These are phyloP conservation scores for Monosporozyma unispora DNA, from an alignment of 805 yeast species.

Conservation along the genomic window DNA sequence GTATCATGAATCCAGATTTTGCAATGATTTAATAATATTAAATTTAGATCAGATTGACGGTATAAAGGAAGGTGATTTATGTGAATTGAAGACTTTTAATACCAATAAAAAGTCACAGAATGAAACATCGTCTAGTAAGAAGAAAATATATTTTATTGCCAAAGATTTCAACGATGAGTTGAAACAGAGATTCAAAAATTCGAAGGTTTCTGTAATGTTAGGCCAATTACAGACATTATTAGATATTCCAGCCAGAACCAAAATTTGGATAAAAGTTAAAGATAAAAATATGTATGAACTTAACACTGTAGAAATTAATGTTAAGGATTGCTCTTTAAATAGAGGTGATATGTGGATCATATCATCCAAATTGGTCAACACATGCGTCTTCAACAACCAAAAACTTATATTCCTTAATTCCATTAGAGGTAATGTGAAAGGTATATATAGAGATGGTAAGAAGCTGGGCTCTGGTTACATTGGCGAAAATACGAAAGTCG, in stretches of 20 bases:
- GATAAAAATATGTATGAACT: constrained; percentile 48
- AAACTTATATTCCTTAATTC: constrained; percentile 51
- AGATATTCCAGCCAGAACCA: constrained; percentile 59
- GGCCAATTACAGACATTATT: constrained; percentile 52
- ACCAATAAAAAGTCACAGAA: constrained; percentile 6
- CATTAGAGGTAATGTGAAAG: constrained; percentile 55
- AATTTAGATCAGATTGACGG: constrained; percentile 55
- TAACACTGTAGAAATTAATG: constrained; percentile 72
- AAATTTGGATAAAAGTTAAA: constrained; percentile 47
- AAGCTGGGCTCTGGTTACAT: constrained; percentile 68
- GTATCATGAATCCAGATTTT: constrained; percentile 60
- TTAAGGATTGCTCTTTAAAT: constrained; percentile 71
- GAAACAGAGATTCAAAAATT: constrained; percentile 21
- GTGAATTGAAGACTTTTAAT: constrained; percentile 50
- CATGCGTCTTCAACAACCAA: constrained; percentile 62
- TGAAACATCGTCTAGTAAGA: constrained; percentile 8
- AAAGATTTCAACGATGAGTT: constrained; percentile 28
- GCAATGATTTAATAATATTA: constrained; percentile 50
- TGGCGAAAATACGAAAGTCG: constrained; percentile 64
- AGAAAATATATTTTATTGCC: constrained; percentile 38
- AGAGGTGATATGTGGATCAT: constrained; percentile 92
- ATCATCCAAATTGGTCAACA: constrained; percentile 48
- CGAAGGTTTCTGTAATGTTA: constrained; percentile 48
- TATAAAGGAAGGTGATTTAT: constrained; percentile 64
- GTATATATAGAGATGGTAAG: constrained; percentile 55